Base-by-base conservation (phyloP, 805 yeast species). In the Kodamaea restingae region DNA sequence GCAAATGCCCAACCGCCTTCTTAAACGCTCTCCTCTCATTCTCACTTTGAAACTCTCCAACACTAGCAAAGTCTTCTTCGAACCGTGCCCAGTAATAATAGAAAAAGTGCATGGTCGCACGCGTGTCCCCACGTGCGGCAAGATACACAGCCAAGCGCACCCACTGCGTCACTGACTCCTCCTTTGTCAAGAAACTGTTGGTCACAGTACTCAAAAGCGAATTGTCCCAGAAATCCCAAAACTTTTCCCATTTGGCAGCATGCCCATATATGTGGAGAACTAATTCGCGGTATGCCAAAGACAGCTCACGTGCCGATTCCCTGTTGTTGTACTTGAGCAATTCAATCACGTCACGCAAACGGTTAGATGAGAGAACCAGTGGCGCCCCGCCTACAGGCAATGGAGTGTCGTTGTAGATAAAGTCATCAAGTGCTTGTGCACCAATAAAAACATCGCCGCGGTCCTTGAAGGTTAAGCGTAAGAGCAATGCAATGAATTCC, bases 221-320 rank as follows among this genome's bases (percentile, higher is more conserved):
- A 1, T 39, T 36, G 12, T 66, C 56, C 73, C 73, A 68, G 34
- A 60, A 53, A 7, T 42, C 39, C 74, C 74, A 68, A 49, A 68
- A 68, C 32, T 48, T 39, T 3, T 40, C 40, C 71, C 72, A 68
- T 22, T 61, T 52, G 8, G 60, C 59, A 9, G 67, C 57, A 37
- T 65, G 66, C 3, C 73, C 74, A 39, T 61, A 64, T 1, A 63
- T 55, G 35, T 56, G 57, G 29, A 68, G 54, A 5, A 58, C 45
- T n/a, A 63, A 50, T 39, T 68, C 73, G 25, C 53, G 49, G 30
- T 63, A 52, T 9, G 61, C 51, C 4, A 44, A 38, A 4, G 55
- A 41, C 15, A 49, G 35, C 7, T 10, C 33, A 9, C n/a, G 36
- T n/a, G 25, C 42, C 5, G 42, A 15, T 6, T 29, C 14, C 4